Conservation (phyloP, 306 rosid species). For the Prunus campanulata region DNA sequence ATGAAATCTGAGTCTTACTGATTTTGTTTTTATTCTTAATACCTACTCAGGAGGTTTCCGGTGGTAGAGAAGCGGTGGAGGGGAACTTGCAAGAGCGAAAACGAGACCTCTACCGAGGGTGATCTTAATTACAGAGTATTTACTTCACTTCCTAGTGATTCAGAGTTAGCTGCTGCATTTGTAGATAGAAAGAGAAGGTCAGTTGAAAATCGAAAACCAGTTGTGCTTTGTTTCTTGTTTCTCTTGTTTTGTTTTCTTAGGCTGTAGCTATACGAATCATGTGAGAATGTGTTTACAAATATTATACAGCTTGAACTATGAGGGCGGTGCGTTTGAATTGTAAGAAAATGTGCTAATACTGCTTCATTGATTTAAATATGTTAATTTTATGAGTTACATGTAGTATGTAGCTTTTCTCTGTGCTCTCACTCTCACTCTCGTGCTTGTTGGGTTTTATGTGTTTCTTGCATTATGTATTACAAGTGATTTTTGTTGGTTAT, state of each 20-base stretch:
- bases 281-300: not conserved
- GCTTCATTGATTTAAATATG: not conserved
- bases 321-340: not conserved
- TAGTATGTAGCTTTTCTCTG: not conserved
- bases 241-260: not conserved
- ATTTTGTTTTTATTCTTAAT: not conserved
- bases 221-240: not conserved
- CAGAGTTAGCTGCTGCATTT: slow-evolving; percentile 68
- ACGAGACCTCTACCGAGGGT: slow-evolving; percentile 23
- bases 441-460: not conserved
- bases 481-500: not conserved
- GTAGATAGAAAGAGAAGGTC: slow-evolving; percentile 63
- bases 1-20: not conserved
- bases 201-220: not conserved
- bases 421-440: not conserved
- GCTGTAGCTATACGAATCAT: not conserved
- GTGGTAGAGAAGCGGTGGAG: slow-evolving; percentile 95
- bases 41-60: slow-evolving; percentile 66
- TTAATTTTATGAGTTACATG: not conserved
- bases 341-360: not conserved
- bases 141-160: slow-evolving; percentile 54
- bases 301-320: not conserved
- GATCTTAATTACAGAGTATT: slow-evolving; percentile 24
- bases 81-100: slow-evolving; percentile 43
- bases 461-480: not conserved